A percentile compares a stretch with the other conserved stretches of the same genome.
phyloP scores from a whole-genome alignment of 306 rosid genomes.

The Quercus robur region DNA sequence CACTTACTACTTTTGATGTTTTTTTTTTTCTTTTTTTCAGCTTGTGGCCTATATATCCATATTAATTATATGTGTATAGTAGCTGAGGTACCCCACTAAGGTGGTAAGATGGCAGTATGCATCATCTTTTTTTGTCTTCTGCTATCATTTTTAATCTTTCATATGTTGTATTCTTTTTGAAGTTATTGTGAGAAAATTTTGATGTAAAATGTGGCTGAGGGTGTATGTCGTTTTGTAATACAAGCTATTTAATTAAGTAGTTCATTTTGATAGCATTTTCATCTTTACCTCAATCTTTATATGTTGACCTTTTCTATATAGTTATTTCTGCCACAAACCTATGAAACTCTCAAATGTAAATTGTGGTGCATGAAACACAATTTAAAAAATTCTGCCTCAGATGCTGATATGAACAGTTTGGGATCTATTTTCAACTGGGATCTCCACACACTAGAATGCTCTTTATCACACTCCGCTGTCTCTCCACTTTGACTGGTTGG shows the following conservation, averaged over 20 bases:
- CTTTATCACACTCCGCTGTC: too few relatives aligned
- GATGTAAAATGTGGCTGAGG: slow-evolving; percentile 7
- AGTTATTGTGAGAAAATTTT: slow-evolving; percentile 15
- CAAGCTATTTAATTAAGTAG: not conserved
- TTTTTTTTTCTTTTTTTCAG: not conserved
- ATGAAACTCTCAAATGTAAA: too few relatives aligned
- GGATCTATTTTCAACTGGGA: too few relatives aligned
- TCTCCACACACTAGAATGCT: too few relatives aligned
- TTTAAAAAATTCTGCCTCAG: not conserved
- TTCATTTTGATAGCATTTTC: not conserved
- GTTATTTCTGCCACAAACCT: too few relatives aligned
- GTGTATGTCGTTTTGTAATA: slow-evolving; percentile 1
- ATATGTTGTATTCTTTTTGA: slow-evolving; percentile 2
- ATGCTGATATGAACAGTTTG: not conserved
- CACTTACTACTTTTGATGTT: not conserved
- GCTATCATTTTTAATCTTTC: not conserved
- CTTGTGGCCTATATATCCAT: not conserved
- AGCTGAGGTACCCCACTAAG: not conserved
- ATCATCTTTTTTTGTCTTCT: not conserved
- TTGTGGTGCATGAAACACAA: not conserved
- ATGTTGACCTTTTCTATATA: not conserved
- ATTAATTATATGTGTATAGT: slow-evolving; percentile 18
- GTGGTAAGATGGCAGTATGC: slow-evolving; percentile 8
- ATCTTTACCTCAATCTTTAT: not conserved
- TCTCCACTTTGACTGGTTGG: too few relatives aligned